Base-by-base conservation (phyloP, 768 basidiomycete genomes). In the Nidularia sp. region DNA sequence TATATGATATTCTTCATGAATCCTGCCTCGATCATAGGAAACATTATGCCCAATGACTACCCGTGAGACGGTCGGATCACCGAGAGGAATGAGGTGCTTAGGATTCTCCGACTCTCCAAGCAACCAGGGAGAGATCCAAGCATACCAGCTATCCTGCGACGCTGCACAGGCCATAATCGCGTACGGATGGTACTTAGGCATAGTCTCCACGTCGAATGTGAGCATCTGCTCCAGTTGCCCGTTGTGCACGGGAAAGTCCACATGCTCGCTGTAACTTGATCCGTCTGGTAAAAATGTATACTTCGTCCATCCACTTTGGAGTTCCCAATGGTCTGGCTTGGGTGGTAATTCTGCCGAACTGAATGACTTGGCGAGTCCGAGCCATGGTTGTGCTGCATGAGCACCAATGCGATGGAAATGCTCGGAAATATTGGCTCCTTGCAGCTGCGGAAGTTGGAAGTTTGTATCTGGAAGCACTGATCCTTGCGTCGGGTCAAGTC, bases 111-210 rank as follows among this genome's bases (percentile, higher is more conserved):
- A 71, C 47, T 85, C 74, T 10, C 80, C 81, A 3, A 94, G 76
- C 7, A 97, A 68, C 93, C 93, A 96, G 0, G 97, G 97, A 0
- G 91, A 94, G 55, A 97, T 83, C 95, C 97, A 99, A 2, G 83
- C 82, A 63, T 98, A 99, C 96, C 97, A 98, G 1, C 84, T 87
- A 47, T 83, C 84, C 22, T 79, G 75, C 4, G 93, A 86, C 1
- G 82, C 90, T 2, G 95, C 95, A 54, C 85, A 87, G 1, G 97
- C 95, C 75, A 98, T 87, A 63, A 98, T 73, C 9, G 96, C 81
- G 62, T 83, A 93, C 1, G 85, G 85, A 47, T 89, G 81, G 62
- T 90, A 82, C 29, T 82, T 81, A 1, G 90, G 90, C 78, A 98
- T 79, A 0, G 91, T 93, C 70, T 99, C 95, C 50, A 98, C 90